phyloP scores from a whole-genome alignment of 2,329 filamentous ascomycete species.

The Calonectria ilicicola region DNA sequence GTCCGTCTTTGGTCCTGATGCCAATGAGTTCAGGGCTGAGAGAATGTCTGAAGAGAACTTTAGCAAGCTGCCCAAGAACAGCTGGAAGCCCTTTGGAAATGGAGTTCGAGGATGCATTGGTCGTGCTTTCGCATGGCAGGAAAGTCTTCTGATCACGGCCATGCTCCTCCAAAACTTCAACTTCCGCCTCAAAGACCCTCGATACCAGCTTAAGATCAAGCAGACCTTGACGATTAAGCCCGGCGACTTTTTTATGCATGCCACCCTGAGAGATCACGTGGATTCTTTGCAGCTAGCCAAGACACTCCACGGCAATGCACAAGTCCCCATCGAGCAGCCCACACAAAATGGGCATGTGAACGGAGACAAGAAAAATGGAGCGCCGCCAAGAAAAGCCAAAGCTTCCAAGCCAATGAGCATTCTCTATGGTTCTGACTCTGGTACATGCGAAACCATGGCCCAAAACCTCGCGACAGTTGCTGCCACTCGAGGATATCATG shows the following conservation, averaged over 20 bases:
- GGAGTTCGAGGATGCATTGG: constrained; percentile 66
- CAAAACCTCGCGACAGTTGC: constrained; percentile 69
- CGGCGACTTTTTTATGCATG: constrained; percentile 70
- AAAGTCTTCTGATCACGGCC: constrained; percentile 59
- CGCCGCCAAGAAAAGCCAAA: neutral
- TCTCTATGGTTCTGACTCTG: constrained; percentile 75
- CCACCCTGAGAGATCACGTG: constrained; percentile 59
- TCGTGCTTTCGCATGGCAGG: constrained; percentile 66
- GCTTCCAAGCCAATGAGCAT: neutral
- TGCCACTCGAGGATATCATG: constrained; percentile 64
- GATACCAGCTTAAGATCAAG: constrained; percentile 64
- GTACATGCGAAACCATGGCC: constrained; percentile 76
- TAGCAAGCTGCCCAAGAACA: constrained; percentile 51
- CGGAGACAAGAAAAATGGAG: constrained; percentile 5
- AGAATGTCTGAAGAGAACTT: constrained; percentile 69
- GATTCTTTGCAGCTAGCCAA: constrained; percentile 54
- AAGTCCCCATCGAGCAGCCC: constrained; percentile 25
- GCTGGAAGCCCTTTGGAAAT: constrained; percentile 67
- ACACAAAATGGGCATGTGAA: constrained; percentile 27
- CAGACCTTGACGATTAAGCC: constrained; percentile 71
- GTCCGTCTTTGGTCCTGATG: constrained; percentile 67
- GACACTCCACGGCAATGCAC: constrained; percentile 17
- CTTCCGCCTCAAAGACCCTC: constrained; percentile 69
- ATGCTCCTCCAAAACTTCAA: constrained; percentile 77
- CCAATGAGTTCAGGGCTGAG: constrained; percentile 69